Base-by-base conservation (phyloP, 1,139 yeast genomes). In the Debaryomyces sp. region DNA sequence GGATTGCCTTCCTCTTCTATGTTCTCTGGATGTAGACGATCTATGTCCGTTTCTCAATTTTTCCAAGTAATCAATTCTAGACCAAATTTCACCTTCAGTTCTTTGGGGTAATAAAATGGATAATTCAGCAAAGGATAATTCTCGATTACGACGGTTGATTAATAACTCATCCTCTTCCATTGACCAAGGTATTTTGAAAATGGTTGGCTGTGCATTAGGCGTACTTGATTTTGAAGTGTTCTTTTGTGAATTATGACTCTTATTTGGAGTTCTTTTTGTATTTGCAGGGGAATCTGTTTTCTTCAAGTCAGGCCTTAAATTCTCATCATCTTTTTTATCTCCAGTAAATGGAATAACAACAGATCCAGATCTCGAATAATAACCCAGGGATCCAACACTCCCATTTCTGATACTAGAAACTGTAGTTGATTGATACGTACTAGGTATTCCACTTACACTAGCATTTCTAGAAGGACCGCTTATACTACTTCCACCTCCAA, bases 101-200 rank as follows among this genome's bases (percentile, higher is more conserved):
- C 90, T 77, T 52, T 80, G 82, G 5, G 94, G 92, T 43, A 90
- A 71, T 44, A 89, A 68, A 36, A 89, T 84, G 9, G 88, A 81
- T 41, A 90, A 71, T 64, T 90, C 96, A 12, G 88, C 89, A 58
- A 87, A 78, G 30, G 88, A 78, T 32, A 90, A 69, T 51, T 86
- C 88, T 50, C 83, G 65, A 54, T 73, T 75, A 38, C 80, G 71
- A 46, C 92, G 75, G 50, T 82, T 77, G 44, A 80, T 72, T 38
- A 87, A 63, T 48, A 90, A 69, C 51, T 87, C 84, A 60, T 87
- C 94, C 65, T 90, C 96, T 56, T 89, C 96, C 67, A 81, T 80
- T 1, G 79, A 62, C 81, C 81, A 76, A 1, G 81, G 80, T 44
- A 76, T 64, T 47, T 73, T 70, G 49, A 75, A 66, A 15, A 69